A percentile compares a stretch with the other conserved stretches of the same genome.
Conservation (phyloP, 306 rosid species). For the Trifolium fragiferum region DNA sequence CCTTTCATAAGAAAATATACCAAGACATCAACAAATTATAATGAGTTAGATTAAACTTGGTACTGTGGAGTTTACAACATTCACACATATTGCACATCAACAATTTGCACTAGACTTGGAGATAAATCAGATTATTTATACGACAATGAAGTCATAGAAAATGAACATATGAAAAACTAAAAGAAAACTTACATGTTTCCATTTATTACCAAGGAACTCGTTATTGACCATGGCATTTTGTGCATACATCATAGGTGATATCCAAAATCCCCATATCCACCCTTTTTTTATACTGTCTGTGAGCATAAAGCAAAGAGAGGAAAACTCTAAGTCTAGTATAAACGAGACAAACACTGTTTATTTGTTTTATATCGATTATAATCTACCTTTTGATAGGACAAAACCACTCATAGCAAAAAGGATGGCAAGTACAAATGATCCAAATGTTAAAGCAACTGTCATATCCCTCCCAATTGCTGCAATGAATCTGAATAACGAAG, state of each 20-base stretch:
- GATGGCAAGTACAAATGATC: slow-evolving; percentile 49
- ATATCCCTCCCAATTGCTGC: slow-evolving; percentile 65
- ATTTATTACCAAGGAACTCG: slow-evolving; percentile 52
- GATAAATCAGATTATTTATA: slow-evolving; percentile 5
- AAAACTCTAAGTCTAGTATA: slow-evolving; percentile 18
- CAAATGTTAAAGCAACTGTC: slow-evolving; percentile 58
- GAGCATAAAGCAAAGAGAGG: slow-evolving; percentile 15
- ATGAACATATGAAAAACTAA: slow-evolving; percentile 8
- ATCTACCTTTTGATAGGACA: slow-evolving; percentile 63
- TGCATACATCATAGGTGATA: slow-evolving; percentile 60
- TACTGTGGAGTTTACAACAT: neutral
- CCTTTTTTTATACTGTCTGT: slow-evolving; percentile 51
- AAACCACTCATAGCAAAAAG: slow-evolving; percentile 65
- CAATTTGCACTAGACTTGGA: neutral
- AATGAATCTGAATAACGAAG: slow-evolving; percentile 52
- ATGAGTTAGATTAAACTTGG: neutral
- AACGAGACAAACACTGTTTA: neutral
- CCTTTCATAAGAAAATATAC: slow-evolving; percentile 41
- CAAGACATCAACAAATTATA: neutral
- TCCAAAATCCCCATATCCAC: slow-evolving; percentile 66
- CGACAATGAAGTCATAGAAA: slow-evolving; percentile 13
- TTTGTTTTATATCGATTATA: slow-evolving; percentile 25
- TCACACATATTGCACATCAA: neutral
- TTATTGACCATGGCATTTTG: slow-evolving; percentile 51
- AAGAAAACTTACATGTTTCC: slow-evolving; percentile 50